A percentile compares a stretch with the other conserved stretches of the same genome.
Evolutionary conservation across 139 green algal species (phyloP).

Genomic region (Nannochloris sp.): DNA sequence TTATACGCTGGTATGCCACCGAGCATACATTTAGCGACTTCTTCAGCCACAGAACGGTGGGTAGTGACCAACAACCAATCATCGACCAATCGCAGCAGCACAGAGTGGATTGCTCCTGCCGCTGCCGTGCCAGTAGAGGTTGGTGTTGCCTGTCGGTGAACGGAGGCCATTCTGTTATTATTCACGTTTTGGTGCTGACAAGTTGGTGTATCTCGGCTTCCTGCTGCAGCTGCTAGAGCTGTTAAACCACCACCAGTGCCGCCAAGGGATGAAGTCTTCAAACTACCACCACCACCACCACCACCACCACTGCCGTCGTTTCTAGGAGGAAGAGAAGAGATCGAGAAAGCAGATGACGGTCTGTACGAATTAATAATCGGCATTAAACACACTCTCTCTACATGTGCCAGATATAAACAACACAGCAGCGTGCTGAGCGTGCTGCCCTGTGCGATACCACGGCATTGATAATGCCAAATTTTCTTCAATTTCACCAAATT

Average conservation of each 20-base stretch:
- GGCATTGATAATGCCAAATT: slow-evolving; percentile 58
- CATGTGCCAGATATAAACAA: slow-evolving; percentile 77
- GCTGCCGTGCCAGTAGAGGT: background rate
- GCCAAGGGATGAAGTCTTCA: no score
- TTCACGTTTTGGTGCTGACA: background rate
- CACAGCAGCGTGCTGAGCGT: slow-evolving; percentile 81
- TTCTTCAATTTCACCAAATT: slow-evolving; percentile 65
- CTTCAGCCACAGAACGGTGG: slow-evolving; percentile 43
- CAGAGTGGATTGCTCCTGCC: slow-evolving; percentile 9
- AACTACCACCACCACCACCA: no score
- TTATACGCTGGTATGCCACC: slow-evolving; percentile 64
- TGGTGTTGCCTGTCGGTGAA: slow-evolving; percentile 11
- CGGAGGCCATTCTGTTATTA: background rate
- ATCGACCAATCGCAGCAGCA: slow-evolving; percentile 78
- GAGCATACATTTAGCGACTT: slow-evolving; percentile 35
- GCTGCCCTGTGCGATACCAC: slow-evolving; percentile 74
- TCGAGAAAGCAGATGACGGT: background rate
- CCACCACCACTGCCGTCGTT: no score
- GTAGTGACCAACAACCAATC: slow-evolving; percentile 80
- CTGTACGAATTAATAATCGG: slow-evolving; percentile 36
- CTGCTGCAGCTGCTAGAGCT: background rate
- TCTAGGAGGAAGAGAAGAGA: no score
- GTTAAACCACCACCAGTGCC: background rate
- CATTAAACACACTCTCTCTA: slow-evolving; percentile 61
- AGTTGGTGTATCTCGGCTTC: background rate